A percentile compares a stretch with the other conserved stretches of the same genome.
Conservation (phyloP, 2,329 filamentous ascomycete genomes). For the Lecanicillium sp. region DNA sequence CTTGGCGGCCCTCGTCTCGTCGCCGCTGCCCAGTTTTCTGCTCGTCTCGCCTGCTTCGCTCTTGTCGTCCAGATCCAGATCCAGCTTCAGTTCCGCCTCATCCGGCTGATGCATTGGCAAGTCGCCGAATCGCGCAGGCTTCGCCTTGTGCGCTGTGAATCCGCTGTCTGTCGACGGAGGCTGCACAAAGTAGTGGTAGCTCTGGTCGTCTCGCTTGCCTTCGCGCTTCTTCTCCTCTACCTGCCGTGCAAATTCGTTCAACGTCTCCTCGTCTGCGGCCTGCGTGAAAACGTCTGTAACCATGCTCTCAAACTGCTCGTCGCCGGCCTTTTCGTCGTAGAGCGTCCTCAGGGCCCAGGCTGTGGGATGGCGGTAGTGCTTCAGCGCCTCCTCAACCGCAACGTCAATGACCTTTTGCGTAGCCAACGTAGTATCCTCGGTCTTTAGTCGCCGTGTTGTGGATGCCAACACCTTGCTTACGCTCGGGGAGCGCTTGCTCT, state of each 20-base stretch:
- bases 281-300: constrained; percentile 50
- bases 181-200: constrained; percentile 45
- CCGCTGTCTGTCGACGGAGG: constrained; percentile 33
- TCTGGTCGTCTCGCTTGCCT: constrained; percentile 43
- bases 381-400: constrained; percentile 51
- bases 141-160: constrained; percentile 35
- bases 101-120: constrained; percentile 35
- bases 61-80: constrained; percentile 10
- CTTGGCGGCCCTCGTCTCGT: constrained; percentile 24
- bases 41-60: not conserved
- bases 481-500: constrained; percentile 2
- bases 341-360: constrained; percentile 52
- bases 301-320: constrained; percentile 46
- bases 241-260: constrained; percentile 41
- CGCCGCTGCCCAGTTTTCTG: not conserved
- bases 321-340: constrained; percentile 47
- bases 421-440: constrained; percentile 26
- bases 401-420: constrained; percentile 30
- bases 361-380: constrained; percentile 49
- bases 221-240: constrained; percentile 48
- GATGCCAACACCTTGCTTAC: constrained; percentile 4
- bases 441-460: constrained; percentile 9
- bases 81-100: constrained; percentile 14
- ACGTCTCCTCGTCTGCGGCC: constrained; percentile 43
- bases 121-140: constrained; percentile 39